phyloP scores from a whole-genome alignment of 129 eudicot genomes.

The Erigeron canadensis region DNA sequence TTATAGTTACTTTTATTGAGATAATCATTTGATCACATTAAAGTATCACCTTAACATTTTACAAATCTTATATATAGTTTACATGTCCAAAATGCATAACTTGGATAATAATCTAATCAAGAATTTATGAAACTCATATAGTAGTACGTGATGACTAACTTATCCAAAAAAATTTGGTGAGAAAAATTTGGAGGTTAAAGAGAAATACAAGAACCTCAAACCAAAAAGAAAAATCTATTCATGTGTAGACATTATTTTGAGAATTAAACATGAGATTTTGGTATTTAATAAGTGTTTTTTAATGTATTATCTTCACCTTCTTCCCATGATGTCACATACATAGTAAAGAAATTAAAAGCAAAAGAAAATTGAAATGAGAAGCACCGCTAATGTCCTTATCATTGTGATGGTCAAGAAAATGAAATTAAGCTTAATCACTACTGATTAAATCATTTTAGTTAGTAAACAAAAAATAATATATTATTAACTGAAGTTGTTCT shows the following conservation, averaged over 20 bases:
- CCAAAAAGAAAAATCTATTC: conserved; percentile 13
- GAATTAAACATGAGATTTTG: conserved; percentile 1
- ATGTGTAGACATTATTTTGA: background rate
- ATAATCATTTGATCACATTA: too few relatives aligned
- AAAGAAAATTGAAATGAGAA: background rate
- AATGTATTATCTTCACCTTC: conserved; percentile 15
- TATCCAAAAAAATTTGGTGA: background rate
- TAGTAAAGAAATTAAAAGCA: background rate
- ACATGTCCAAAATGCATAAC: too few relatives aligned
- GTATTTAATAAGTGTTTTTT: background rate
- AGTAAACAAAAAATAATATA: too few relatives aligned
- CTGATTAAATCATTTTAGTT: too few relatives aligned
- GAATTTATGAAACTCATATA: background rate
- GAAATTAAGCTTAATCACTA: background rate
- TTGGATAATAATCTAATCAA: too few relatives aligned
- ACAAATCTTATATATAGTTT: too few relatives aligned
- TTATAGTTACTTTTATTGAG: too few relatives aligned
- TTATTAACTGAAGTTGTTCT: too few relatives aligned
- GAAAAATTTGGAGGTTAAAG: conserved; percentile 13
- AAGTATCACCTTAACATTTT: too few relatives aligned
- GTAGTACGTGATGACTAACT: background rate
- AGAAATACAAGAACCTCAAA: conserved; percentile 19
- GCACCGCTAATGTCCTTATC: conserved; percentile 25
- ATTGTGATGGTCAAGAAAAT: conserved; percentile 13
- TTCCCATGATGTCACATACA: conserved; percentile 20